Evolutionary conservation across 441 rosid species (phyloP).

Genomic region (Mallotus repandus): DNA sequence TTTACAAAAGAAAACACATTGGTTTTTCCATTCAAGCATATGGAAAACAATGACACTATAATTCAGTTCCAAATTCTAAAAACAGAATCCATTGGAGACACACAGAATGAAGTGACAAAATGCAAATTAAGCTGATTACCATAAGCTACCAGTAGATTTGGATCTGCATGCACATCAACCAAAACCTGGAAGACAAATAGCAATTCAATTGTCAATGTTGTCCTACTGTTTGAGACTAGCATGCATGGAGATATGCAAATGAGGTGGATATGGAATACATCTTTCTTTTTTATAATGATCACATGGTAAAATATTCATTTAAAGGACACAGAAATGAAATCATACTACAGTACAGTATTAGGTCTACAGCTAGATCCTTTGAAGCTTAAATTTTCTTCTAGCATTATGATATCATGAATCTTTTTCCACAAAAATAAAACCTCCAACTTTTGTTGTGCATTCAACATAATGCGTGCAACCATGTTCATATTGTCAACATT

Average conservation of each 20-base stretch:
- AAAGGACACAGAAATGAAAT: background rate
- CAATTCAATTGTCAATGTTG: slow-evolving; percentile 13
- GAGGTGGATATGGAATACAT: background rate
- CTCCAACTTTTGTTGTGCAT: background rate
- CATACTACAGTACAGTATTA: background rate
- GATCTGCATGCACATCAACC: slow-evolving; percentile 75
- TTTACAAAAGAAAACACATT: background rate
- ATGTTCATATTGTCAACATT: background rate
- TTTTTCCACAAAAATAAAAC: background rate
- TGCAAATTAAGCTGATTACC: slow-evolving; percentile 43
- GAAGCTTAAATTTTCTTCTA: background rate
- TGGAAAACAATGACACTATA: background rate
- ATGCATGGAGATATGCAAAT: background rate
- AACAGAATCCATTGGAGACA: background rate
- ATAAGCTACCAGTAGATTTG: slow-evolving; percentile 79
- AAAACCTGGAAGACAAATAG: slow-evolving; percentile 54
- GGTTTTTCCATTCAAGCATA: slow-evolving; percentile 8
- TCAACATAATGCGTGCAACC: background rate
- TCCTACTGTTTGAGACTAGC: slow-evolving; percentile 1
- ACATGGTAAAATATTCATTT: background rate
- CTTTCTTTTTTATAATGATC: background rate
- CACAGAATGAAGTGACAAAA: background rate
- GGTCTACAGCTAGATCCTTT: background rate
- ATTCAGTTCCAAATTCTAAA: background rate
- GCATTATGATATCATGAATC: background rate